These are phyloP conservation scores for Vitis rupestris DNA, from an alignment of 164 flowering plant genomes.

Conservation along the genomic window DNA sequence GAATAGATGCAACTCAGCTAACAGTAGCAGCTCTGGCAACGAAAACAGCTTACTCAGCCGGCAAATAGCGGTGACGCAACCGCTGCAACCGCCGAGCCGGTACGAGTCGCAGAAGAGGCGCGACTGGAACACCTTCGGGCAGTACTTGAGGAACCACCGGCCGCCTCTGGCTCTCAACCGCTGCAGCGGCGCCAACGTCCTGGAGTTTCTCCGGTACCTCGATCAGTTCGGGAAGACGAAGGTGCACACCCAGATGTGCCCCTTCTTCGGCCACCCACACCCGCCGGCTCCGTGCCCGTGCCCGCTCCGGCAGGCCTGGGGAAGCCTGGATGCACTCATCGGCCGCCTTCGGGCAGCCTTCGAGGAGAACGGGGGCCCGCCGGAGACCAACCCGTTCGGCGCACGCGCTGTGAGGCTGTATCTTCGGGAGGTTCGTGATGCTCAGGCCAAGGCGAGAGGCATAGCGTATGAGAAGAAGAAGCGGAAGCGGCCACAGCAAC, in stretches of 20 bases:
- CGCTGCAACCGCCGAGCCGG: constrained; percentile 18
- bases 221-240: constrained; percentile 36
- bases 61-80: background rate
- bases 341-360: constrained; percentile 37
- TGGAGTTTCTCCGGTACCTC: constrained; percentile 37
- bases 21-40: background rate
- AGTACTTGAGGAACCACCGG: constrained; percentile 31
- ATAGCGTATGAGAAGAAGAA: constrained; percentile 31
- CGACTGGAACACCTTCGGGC: constrained; percentile 36
- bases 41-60: background rate
- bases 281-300: constrained; percentile 30
- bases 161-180: constrained; percentile 26
- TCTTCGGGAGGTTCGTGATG: constrained; percentile 26
- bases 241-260: constrained; percentile 15
- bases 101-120: constrained; percentile 40
- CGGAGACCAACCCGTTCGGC: constrained; percentile 31
- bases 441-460: constrained; percentile 32
- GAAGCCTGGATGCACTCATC: constrained; percentile 33
- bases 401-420: constrained; percentile 26
- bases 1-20: background rate
- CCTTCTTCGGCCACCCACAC: constrained; percentile 17
- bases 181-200: constrained; percentile 40
- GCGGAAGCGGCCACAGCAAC: constrained; percentile 14
- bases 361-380: constrained; percentile 29
- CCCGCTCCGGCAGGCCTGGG: constrained; percentile 38